A percentile compares a stretch with the other conserved stretches of the same genome.
Conservation (phyloP, 768 basidiomycete genomes). For the Russula griseocarnosa region DNA sequence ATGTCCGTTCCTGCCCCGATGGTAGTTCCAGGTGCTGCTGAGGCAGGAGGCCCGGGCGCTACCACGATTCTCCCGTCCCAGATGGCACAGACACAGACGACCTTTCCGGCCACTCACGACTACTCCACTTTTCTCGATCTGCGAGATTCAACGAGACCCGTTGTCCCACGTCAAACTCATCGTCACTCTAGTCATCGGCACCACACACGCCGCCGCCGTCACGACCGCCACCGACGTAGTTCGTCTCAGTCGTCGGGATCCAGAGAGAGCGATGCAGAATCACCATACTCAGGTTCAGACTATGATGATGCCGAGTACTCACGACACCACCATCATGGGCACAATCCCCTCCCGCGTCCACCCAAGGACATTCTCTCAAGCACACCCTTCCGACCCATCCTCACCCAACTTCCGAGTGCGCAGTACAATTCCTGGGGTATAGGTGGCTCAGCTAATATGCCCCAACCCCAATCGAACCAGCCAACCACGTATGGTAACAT, state of each 20-base stretch:
- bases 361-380: constrained; percentile 57
- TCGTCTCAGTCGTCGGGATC: constrained; percentile 13
- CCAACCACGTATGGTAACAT: constrained; percentile 9
- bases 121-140: constrained; percentile 11
- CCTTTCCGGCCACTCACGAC: not conserved
- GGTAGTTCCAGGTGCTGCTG: not conserved
- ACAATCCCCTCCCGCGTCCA: constrained; percentile 61
- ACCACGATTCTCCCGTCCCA: constrained; percentile 9
- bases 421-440: constrained; percentile 33
- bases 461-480: not conserved
- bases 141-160: not conserved
- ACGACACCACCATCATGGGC: constrained; percentile 1
- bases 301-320: constrained; percentile 11
- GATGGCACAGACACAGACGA: constrained; percentile 3
- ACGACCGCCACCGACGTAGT: constrained; percentile 13
- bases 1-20: not conserved
- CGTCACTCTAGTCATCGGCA: constrained; percentile 10
- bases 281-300: constrained; percentile 10
- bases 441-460: not conserved
- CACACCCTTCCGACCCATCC: constrained; percentile 53
- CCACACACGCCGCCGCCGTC: not conserved
- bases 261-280: not conserved
- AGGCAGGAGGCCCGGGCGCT: not conserved
- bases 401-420: constrained; percentile 44
- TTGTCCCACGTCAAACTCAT: constrained; percentile 13